phyloP scores from a whole-genome alignment of 352 stramenopile species.

The Globisporangium iwayamae region DNA sequence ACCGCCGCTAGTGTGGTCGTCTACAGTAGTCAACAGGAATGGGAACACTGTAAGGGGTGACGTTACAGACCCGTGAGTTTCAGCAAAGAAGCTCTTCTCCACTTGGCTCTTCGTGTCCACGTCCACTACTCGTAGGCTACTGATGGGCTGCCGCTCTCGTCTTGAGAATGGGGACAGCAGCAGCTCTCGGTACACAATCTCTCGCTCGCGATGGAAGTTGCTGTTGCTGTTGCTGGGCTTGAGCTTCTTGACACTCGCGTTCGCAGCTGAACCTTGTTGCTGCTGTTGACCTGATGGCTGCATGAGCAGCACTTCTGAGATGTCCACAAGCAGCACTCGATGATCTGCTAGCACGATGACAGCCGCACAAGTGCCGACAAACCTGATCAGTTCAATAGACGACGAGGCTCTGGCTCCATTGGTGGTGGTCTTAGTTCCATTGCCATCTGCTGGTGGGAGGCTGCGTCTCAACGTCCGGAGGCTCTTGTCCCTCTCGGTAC shows the following conservation, averaged over 20 bases:
- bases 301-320: constrained; percentile 23
- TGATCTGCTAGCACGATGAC: constrained; percentile 28
- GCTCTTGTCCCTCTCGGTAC: not conserved
- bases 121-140: not conserved
- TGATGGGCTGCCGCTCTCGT: constrained; percentile 13
- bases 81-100: constrained; percentile 12
- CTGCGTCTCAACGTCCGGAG: constrained; percentile 10
- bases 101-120: constrained; percentile 15
- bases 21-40: constrained; percentile 11
- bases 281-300: not conserved
- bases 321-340: constrained; percentile 34
- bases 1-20: too few relatives aligned
- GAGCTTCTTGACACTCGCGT: constrained; percentile 13
- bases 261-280: not conserved
- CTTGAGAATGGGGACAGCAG: constrained; percentile 12
- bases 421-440: not conserved
- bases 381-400: constrained; percentile 29
- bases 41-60: constrained; percentile 11
- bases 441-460: not conserved
- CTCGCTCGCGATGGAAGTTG: constrained; percentile 6
- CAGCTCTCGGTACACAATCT: constrained; percentile 39
- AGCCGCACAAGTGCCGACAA: constrained; percentile 27
- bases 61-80: not conserved
- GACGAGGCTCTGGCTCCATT: not conserved
- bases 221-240: constrained; percentile 5